Evolutionary conservation across 2,329 filamentous ascomycete genomes (phyloP), one percentile per base, ranked within the genome.

Genomic region (Botrytis elliptica): DNA sequence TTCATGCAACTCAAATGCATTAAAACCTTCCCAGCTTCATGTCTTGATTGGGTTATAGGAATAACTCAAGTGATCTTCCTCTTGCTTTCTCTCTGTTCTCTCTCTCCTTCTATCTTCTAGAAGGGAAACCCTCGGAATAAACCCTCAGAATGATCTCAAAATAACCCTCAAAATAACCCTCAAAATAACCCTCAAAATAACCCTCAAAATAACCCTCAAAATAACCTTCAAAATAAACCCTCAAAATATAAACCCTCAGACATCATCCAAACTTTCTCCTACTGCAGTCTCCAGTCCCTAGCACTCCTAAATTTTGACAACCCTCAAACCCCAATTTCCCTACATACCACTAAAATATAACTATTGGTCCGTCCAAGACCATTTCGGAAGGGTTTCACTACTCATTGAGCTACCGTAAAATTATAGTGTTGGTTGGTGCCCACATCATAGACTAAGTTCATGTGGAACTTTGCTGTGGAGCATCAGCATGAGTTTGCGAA

Each of bases 351-450:
- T 63, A 63, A 63, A 40, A 42, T 14, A n/a, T 42, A 29, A 63
- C 60, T 63, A 63, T 63, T 63, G 60, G 60, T 63, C 60, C 36
- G 25, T 42, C 60, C 60, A 63, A 63, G 60, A 63, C 60, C 25
- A n/a, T 63, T 63, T 40, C 20, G 52, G 52, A 63, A 63, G 38
- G 38, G 60, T 63, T 63, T 63, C 60, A 63, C 36, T 57, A 57
- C 52, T 57, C 52, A 18, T 57, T 57, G 52, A 57, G 52, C 52
- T 8, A 29, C 52, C n/a, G 52, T 57, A 18, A 57, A 29, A 57
- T 55, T 55, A 55, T 57, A 57, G n/a, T 57, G 52, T 57, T 29
- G n/a, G n/a, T 57, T 33, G 52, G 52, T 57, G 52, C 52, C 52
- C 52, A 57, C 52, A 57, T 57, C 14, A 18, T 33, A 0, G 18